These are phyloP conservation scores for Saccharomycopsis amapae DNA, from an alignment of 805 yeast genomes.

Conservation along the genomic window DNA sequence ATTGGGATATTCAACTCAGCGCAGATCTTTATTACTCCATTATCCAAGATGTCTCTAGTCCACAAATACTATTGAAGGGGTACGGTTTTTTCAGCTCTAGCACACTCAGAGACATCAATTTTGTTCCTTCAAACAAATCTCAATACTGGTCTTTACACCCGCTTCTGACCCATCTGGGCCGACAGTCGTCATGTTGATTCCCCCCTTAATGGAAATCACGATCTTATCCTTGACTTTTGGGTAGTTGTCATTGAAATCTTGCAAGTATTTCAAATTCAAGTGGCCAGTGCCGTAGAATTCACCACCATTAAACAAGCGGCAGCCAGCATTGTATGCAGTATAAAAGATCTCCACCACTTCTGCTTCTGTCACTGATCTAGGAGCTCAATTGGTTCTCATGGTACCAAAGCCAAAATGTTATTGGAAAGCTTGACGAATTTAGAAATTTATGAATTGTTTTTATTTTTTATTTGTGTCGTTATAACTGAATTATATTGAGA, in stretches of 20 bases:
- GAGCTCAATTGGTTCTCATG: neutral
- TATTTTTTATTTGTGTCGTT: too few species aligned
- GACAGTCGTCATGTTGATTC: slow-evolving; percentile 27
- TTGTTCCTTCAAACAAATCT: slow-evolving; percentile 33
- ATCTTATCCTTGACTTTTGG: slow-evolving; percentile 53
- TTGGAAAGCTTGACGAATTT: too few species aligned
- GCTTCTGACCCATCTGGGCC: slow-evolving; percentile 47
- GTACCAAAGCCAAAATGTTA: slow-evolving; percentile 4
- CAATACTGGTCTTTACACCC: slow-evolving; percentile 41
- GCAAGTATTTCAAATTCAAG: slow-evolving; percentile 49
- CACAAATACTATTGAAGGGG: slow-evolving; percentile 69
- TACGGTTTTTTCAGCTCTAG: slow-evolving; percentile 54
- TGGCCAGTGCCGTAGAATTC: slow-evolving; percentile 63
- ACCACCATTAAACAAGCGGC: slow-evolving; percentile 60
- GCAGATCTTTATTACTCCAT: slow-evolving; percentile 58
- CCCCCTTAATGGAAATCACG: slow-evolving; percentile 64
- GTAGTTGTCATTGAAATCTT: slow-evolving; percentile 48
- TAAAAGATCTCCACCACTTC: slow-evolving; percentile 49
- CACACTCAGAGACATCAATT: slow-evolving; percentile 59
- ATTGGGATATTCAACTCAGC: slow-evolving; percentile 55
- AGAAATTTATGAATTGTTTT: too few species aligned
- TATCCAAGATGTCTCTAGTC: slow-evolving; percentile 46
- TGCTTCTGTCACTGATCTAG: slow-evolving; percentile 27
- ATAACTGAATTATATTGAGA: too few species aligned
- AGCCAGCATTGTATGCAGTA: slow-evolving; percentile 39